Evolutionary conservation across 768 basidiomycete species (phyloP), one percentile per base, ranked within the genome.

Genomic region (Kwoniella botswanensis): DNA sequence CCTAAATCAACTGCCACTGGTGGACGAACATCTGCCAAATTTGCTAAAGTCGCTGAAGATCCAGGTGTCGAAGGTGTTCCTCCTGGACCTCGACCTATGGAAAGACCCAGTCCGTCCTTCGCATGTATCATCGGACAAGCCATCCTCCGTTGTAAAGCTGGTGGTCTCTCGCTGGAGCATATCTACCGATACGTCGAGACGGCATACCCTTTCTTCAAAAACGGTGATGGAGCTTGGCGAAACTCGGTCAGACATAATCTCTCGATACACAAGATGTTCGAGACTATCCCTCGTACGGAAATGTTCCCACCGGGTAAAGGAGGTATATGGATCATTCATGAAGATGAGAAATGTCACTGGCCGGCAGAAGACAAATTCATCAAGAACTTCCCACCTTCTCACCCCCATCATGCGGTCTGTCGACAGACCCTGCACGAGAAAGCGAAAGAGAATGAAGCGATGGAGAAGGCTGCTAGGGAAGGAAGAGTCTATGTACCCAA

Each of bases 201-300:
- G 53, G 92, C 93, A 10, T 95, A 94, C 84, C 95, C 97, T 7
- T 90, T 90, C 80, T 99, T 93, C 85, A 93, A 93, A 84, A 91
- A 92, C 68, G 91, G 91, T 22, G 94, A 98, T 77, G 88, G 91
- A 3, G 96, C 94, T 6, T 98, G 96, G 96, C 94, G 95, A 89
- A 97, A 97, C 84, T 95, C 93, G 66, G 93, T 98, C 70, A 89
- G 96, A n/a, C 95, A 98, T 84, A 94, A 95, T 59, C 87, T 98
- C 26, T 94, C 92, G 73, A 93, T 94, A 3, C 96, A 95, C 55
- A 89, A 91, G 46, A 91, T 91, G 76, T 98, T 97, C 83, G 89
- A 93, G 72, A 97, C 96, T 71, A 83, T 91, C 0, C 88, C 89
- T 2, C 86, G 94, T 22, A 79, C 75, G 6, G 73, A 82, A 35